phyloP scores from a whole-genome alignment of 192 early-diverging fungal genomes.

The Chytriomyces confervae region DNA sequence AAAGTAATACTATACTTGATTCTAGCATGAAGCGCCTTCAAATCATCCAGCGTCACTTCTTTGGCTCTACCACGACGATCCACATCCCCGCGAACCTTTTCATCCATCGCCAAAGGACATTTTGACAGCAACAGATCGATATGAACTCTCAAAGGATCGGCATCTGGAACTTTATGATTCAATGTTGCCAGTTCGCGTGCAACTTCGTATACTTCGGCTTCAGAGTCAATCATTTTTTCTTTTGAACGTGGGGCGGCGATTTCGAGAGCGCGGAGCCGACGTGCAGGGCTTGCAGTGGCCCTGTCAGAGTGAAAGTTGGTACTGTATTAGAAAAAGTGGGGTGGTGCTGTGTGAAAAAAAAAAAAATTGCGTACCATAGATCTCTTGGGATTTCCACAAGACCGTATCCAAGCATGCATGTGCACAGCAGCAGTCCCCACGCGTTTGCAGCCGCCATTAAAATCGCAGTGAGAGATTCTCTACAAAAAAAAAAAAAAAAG shows the following conservation, averaged over 20 bases:
- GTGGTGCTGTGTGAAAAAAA: neutral
- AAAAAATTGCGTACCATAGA: slow-evolving; percentile 67
- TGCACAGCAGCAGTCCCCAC: slow-evolving; percentile 88
- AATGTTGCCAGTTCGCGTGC: slow-evolving; percentile 57
- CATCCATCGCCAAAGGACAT: slow-evolving; percentile 54
- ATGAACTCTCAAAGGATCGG: slow-evolving; percentile 62
- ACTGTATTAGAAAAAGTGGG: neutral
- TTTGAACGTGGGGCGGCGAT: slow-evolving; percentile 71
- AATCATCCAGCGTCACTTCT: slow-evolving; percentile 64
- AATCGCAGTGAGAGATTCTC: slow-evolving; percentile 71
- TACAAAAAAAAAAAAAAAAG: slow-evolving; percentile 34
- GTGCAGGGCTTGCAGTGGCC: slow-evolving; percentile 59
- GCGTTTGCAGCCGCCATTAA: slow-evolving; percentile 94
- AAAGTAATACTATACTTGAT: slow-evolving; percentile 75
- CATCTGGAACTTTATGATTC: slow-evolving; percentile 37
- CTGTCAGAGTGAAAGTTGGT: neutral
- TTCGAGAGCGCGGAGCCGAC: slow-evolving; percentile 70
- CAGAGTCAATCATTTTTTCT: slow-evolving; percentile 83
- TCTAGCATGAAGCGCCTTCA: slow-evolving; percentile 70
- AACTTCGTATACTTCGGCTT: slow-evolving; percentile 77
- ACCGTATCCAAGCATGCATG: slow-evolving; percentile 92
- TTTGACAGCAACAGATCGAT: slow-evolving; percentile 70
- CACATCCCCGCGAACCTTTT: slow-evolving; percentile 27
- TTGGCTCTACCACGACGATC: slow-evolving; percentile 26
- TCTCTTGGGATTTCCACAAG: slow-evolving; percentile 86